Evolutionary conservation across 345 rosid genomes (phyloP).

Genomic region (Sonneratia caseolaris): DNA sequence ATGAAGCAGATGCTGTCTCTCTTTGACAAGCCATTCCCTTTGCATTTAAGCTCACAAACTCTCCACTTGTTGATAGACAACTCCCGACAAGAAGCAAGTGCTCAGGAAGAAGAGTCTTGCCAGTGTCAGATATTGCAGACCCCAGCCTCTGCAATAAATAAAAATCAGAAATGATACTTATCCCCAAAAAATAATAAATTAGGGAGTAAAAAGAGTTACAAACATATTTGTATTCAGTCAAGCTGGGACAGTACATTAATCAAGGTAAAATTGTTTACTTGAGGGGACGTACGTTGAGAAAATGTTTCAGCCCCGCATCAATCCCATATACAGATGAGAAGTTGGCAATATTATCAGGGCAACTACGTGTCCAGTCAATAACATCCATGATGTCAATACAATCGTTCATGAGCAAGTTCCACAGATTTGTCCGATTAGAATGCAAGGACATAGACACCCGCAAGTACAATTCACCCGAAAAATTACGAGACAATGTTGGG

Average conservation of each 20-base stretch:
- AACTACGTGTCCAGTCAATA: slow-evolving; percentile 87
- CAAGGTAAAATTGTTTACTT: slow-evolving; percentile 2
- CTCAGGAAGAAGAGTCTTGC: slow-evolving; percentile 57
- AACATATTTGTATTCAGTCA: background rate
- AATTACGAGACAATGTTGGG: slow-evolving; percentile 16
- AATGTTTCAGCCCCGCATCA: slow-evolving; percentile 61
- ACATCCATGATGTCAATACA: slow-evolving; percentile 59
- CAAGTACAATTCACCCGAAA: slow-evolving; percentile 66
- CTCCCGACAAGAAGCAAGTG: slow-evolving; percentile 65
- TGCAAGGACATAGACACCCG: slow-evolving; percentile 50
- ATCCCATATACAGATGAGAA: slow-evolving; percentile 67
- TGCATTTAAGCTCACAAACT: slow-evolving; percentile 71
- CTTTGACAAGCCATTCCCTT: slow-evolving; percentile 65
- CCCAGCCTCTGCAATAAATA: slow-evolving; percentile 47
- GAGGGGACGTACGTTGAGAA: slow-evolving; percentile 44
- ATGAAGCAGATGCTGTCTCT: slow-evolving; percentile 41
- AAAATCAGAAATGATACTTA: background rate
- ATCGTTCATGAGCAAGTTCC: slow-evolving; percentile 51
- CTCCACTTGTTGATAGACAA: slow-evolving; percentile 68
- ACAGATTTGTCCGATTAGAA: slow-evolving; percentile 34
- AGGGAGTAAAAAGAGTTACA: too few species aligned
- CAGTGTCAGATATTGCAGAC: slow-evolving; percentile 70
- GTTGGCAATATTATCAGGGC: slow-evolving; percentile 68
- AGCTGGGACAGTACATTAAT: background rate
- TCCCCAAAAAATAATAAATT: too few species aligned